Evolutionary conservation across 2,329 filamentous ascomycete species (phyloP).

Genomic region (Xylariaceae sp.): DNA sequence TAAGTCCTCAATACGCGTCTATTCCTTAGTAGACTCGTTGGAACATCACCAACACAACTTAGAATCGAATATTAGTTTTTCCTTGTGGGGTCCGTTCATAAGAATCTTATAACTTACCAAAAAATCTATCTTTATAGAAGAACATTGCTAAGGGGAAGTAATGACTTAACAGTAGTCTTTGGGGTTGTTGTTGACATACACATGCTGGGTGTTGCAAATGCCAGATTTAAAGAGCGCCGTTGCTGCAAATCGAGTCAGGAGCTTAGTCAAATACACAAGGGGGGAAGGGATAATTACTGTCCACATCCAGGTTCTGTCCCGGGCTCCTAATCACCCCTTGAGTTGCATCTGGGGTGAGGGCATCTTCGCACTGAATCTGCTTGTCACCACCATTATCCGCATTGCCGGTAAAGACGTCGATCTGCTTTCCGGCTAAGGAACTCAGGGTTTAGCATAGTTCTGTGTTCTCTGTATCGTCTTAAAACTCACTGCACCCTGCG

Average conservation of each 20-base stretch:
- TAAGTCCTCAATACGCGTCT: no score
- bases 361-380: conserved; percentile 42
- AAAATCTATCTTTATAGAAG: no score
- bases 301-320: conserved; percentile 34
- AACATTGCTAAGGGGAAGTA: not conserved
- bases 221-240: conserved; percentile 28
- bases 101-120: no score
- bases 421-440: conserved; percentile 25
- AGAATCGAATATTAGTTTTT: no score
- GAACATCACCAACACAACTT: no score
- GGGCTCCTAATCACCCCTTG: conserved; percentile 38
- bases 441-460: not conserved
- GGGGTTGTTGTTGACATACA: conserved; percentile 24
- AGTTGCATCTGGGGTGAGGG: conserved; percentile 34
- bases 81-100: no score
- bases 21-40: no score
- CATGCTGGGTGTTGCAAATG: conserved; percentile 29
- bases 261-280: not conserved
- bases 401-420: conserved; percentile 45
- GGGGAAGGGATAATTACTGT: conserved; percentile 33
- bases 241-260: conserved; percentile 16
- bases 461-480: conserved; percentile 2
- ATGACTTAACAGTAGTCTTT: conserved; percentile 12
- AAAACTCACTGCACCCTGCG: conserved; percentile 28
- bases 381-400: conserved; percentile 36